Base-by-base conservation (phyloP, 2,329 filamentous ascomycete species). In the Esteya vermicola region DNA sequence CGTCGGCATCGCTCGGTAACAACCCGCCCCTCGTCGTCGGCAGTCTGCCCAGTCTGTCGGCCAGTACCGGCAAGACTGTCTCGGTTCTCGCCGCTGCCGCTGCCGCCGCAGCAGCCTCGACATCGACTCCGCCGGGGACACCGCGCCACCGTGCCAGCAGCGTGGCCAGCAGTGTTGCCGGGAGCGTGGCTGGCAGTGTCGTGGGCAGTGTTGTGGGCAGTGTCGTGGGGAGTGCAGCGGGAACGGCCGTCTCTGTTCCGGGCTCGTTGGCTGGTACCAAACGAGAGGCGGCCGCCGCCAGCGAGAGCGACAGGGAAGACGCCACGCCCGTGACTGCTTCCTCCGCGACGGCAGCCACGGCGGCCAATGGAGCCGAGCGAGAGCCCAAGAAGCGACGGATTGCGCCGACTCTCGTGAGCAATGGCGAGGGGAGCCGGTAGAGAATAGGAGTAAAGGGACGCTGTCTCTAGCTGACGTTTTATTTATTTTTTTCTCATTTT, bases 81-180 rank as follows among this genome's bases (percentile, higher is more conserved):
- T 14, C 22, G 20, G 28, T 28, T 18, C 23, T 33, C n/a, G 32
- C 35, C 5, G 25, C 19, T 7, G 33, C 36, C 6, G 33, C 35
- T 4, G 25, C 39, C 6, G 31, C 27, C 8, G 21, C 21, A 3
- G 33, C 33, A 2, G 39, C 39, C 2, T 38, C 83, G 28, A n/a
- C n/a, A n/a, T 10, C 28, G 10, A 95, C 89, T 8, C 89, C 91
- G 3, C 91, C 89, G 1, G 82, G 93, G 56, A 96, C 89, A 4
- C 89, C 89, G 6, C 69, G 75, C 38, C 75, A 72, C 50, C 68
- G 72, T 6, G 64, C 67, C 33, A 70, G 64, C 21, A 75, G 68
- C 42, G 67, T 57, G n/a, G 59, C 70, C 14, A 57, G 54, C 31
- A 58, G 52, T 33, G 47, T 52, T 1, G 49, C 52, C 16, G 41